Conservation (phyloP, 2,329 filamentous ascomycete genomes). For the Sclerotinia borealis region DNA sequence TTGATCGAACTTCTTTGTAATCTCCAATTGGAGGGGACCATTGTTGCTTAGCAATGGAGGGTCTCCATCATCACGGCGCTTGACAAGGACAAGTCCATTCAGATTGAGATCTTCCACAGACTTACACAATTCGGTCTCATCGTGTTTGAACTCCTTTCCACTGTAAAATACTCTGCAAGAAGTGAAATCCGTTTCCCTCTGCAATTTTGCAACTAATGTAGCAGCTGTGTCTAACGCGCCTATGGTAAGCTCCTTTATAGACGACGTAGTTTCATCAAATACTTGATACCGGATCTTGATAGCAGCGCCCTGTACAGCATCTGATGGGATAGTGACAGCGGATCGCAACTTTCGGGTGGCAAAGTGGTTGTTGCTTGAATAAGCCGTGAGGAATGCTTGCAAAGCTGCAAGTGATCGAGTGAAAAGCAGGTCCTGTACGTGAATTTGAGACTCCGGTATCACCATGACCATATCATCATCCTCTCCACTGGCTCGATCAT, state of each 20-base stretch:
- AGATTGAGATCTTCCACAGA: constrained; percentile 65
- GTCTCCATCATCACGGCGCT: constrained; percentile 46
- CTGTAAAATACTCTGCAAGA: constrained; percentile 69
- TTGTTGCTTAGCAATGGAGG: constrained; percentile 45
- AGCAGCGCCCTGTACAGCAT: constrained; percentile 53
- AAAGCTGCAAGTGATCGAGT: constrained; percentile 63
- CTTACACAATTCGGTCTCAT: constrained; percentile 50
- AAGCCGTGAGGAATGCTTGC: constrained; percentile 58
- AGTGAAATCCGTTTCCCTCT: constrained; percentile 65
- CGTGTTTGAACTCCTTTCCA: constrained; percentile 59
- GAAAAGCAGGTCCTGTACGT: constrained; percentile 56
- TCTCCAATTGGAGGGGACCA: constrained; percentile 66
- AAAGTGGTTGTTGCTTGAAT: constrained; percentile 56
- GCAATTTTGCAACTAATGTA: constrained; percentile 61
- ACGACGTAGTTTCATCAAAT: constrained; percentile 56
- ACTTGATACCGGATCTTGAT: constrained; percentile 68
- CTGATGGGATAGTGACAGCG: constrained; percentile 45
- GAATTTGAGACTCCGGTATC: constrained; percentile 41
- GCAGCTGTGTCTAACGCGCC: constrained; percentile 65
- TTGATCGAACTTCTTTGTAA: constrained; percentile 76
- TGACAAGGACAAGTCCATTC: constrained; percentile 61
- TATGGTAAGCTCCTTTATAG: constrained; percentile 57
- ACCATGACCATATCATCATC: constrained; percentile 50
- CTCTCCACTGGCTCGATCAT: constrained; percentile 39
- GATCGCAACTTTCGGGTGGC: constrained; percentile 52